A percentile compares a stretch with the other conserved stretches of the same genome.
phyloP scores from a whole-genome alignment of 2,329 filamentous ascomycete species.

The Fusarium sp. region DNA sequence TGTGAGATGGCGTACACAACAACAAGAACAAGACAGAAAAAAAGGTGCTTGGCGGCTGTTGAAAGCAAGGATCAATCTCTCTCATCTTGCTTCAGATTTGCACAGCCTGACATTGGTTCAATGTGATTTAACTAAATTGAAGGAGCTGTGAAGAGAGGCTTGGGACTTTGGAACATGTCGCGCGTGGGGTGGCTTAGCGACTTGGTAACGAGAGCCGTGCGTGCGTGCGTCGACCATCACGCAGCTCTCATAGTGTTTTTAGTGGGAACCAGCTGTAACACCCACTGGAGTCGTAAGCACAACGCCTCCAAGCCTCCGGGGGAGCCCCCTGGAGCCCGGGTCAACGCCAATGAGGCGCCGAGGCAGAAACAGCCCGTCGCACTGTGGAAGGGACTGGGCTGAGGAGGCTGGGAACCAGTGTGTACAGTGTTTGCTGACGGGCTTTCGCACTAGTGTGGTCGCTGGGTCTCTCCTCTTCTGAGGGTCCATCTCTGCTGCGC shows the following conservation, averaged over 20 bases:
- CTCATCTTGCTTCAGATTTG: slow-evolving; percentile 20
- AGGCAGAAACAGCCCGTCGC: slow-evolving; percentile 14
- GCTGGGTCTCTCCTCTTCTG: slow-evolving; percentile 19
- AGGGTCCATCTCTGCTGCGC: slow-evolving; percentile 22
- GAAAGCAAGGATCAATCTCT: neutral
- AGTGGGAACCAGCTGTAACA: slow-evolving; percentile 38
- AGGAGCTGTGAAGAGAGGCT: slow-evolving; percentile 27
- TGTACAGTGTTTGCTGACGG: neutral
- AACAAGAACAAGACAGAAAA: neutral
- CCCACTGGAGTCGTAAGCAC: slow-evolving; percentile 35
- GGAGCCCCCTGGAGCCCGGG: neutral
- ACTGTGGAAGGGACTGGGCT: slow-evolving; percentile 5
- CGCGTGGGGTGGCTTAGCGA: slow-evolving; percentile 17
- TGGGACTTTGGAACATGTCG: slow-evolving; percentile 7
- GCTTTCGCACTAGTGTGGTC: slow-evolving; percentile 1
- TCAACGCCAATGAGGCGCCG: slow-evolving; percentile 8
- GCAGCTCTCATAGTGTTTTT: slow-evolving; percentile 5
- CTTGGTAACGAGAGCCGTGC: slow-evolving; percentile 17
- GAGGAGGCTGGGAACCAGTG: neutral
- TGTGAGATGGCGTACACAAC: neutral
- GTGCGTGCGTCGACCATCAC: neutral
- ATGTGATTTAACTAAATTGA: slow-evolving; percentile 8
- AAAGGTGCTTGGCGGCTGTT: neutral
- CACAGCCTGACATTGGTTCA: slow-evolving; percentile 15
- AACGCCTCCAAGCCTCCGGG: slow-evolving; percentile 26